A percentile compares a stretch with the other conserved stretches of the same genome.
phyloP scores from a whole-genome alignment of 2,329 filamentous ascomycete genomes.

The Trichophyton benhamiae region DNA sequence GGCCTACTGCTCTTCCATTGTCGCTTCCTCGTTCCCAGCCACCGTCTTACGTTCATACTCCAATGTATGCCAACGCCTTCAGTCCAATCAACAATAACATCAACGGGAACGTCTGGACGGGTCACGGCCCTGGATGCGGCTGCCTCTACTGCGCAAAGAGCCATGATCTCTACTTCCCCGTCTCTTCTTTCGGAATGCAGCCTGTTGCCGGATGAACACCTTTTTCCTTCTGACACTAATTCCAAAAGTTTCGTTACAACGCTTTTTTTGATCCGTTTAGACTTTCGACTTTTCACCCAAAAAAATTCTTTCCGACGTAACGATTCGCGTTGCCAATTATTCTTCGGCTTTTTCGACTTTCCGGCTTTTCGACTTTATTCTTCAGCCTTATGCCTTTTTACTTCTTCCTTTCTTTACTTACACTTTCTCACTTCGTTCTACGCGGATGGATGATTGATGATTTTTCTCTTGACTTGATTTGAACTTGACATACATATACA shows the following conservation, averaged over 20 bases:
- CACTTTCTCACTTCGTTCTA: slow-evolving; percentile 16
- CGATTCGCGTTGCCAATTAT: neutral
- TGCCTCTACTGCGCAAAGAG: slow-evolving; percentile 39
- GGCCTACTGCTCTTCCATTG: neutral
- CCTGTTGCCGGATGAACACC: slow-evolving; percentile 12
- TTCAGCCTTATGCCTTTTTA: neutral
- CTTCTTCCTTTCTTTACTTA: neutral
- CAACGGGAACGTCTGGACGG: slow-evolving; percentile 30
- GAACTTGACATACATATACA: neutral
- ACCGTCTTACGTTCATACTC: slow-evolving; percentile 37
- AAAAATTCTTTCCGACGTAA: neutral
- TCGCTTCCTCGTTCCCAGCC: slow-evolving; percentile 31
- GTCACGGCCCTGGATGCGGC: slow-evolving; percentile 35
- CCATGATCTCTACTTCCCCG: slow-evolving; percentile 39
- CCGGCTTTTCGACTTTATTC: neutral
- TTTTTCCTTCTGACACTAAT: slow-evolving; percentile 7
- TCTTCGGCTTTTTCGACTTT: neutral
- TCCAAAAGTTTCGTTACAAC: neutral
- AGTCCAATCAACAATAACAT: slow-evolving; percentile 21
- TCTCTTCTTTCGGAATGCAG: slow-evolving; percentile 35
- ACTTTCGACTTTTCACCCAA: neutral
- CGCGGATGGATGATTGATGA: slow-evolving; percentile 7
- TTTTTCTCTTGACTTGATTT: slow-evolving; percentile 3
- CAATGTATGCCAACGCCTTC: slow-evolving; percentile 37
- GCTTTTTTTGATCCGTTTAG: neutral